These are phyloP conservation scores for Remersonia thermophila DNA, from an alignment of 2,329 filamentous ascomycete species.

Conservation along the genomic window DNA sequence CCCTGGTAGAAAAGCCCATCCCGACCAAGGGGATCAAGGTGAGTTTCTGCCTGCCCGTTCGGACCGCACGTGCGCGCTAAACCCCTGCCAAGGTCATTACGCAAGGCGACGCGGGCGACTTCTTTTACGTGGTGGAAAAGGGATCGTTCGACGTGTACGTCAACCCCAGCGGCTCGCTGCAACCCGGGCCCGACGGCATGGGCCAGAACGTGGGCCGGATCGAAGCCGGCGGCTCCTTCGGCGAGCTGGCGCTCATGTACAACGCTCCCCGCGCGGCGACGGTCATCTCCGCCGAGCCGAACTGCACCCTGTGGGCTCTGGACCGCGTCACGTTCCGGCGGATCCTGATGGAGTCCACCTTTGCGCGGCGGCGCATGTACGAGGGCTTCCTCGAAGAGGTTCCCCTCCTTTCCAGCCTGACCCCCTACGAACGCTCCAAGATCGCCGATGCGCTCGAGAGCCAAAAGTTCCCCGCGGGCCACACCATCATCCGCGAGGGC, in stretches of 20 bases:
- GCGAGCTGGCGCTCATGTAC: slow-evolving; percentile 96
- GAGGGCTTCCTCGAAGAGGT: slow-evolving; percentile 95
- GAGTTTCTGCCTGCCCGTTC: slow-evolving; percentile 10
- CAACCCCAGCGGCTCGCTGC: slow-evolving; percentile 62
- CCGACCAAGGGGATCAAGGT: slow-evolving; percentile 76
- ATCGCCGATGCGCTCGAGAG: slow-evolving; percentile 94
- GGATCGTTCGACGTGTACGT: slow-evolving; percentile 87
- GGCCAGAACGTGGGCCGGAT: slow-evolving; percentile 73
- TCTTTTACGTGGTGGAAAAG: slow-evolving; percentile 93
- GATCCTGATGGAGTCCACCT: slow-evolving; percentile 96
- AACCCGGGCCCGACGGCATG: slow-evolving; percentile 70
- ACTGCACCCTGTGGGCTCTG: slow-evolving; percentile 81
- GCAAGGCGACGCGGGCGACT: slow-evolving; percentile 92
- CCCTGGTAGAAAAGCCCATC: slow-evolving; percentile 87
- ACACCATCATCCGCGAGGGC: slow-evolving; percentile 81
- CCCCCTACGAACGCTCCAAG: slow-evolving; percentile 88
- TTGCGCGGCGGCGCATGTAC: slow-evolving; percentile 91
- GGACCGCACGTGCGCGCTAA: no score
- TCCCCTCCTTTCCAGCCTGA: slow-evolving; percentile 68
- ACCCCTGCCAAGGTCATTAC: slow-evolving; percentile 60
- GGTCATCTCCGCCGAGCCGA: slow-evolving; percentile 67
- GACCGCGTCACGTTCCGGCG: slow-evolving; percentile 94
- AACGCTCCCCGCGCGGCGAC: slow-evolving; percentile 93
- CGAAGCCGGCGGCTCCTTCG: slow-evolving; percentile 83
- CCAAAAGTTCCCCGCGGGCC: slow-evolving; percentile 66